Base-by-base conservation (phyloP, 23 red algal genomes). In the Agarophyton chilense region DNA sequence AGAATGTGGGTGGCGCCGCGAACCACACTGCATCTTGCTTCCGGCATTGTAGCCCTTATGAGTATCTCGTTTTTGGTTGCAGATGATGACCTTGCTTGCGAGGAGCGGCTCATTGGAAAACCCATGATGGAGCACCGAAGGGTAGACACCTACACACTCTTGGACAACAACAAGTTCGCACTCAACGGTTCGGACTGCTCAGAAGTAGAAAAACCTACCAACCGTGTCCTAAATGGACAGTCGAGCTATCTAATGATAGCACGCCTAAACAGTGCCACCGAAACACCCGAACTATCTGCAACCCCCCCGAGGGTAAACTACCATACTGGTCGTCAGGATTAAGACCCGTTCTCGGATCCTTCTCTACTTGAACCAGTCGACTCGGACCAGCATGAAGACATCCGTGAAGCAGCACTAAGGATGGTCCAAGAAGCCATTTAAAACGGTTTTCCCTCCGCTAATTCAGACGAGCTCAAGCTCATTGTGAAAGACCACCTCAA, bases 341-440 rank as follows among this genome's bases (percentile, higher is more conserved):
- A 58, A 0, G 52, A 64, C 41, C 54, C 78, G 34, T 82, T 82
- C 2, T 57, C 56, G 11, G 58, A 84, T 21, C 4, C 80, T 33
- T 84, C 16, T 46, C 80, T 1, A 0, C 80, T 84, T 16, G 57
- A 84, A 39, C 80, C 56, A 32, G 1, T 84, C 29, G 54, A 52
- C 45, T 38, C 6, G 24, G 53, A 65, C 9, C 54, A 84, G 12
- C 0, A 84, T 1, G 56, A 84, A 4, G 1, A 70, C 41, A 58
- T 84, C 22, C 25, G 35, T 25, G 24, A 46, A 0, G 53, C 58
- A 26, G 61, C 41, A 66, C 32, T 38, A 25, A 47, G 44, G 14
- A 71, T 84, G 53, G 33, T 84, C 13, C 36, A 67, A 18, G 58
- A 34, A 22, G 55, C 80, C 4, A 18, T 63, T 11, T 18, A 60